Evolutionary conservation across 148 eudicot species (phyloP), one percentile per base, ranked within the genome.

Genomic region (Fagopyrum esculentum): DNA sequence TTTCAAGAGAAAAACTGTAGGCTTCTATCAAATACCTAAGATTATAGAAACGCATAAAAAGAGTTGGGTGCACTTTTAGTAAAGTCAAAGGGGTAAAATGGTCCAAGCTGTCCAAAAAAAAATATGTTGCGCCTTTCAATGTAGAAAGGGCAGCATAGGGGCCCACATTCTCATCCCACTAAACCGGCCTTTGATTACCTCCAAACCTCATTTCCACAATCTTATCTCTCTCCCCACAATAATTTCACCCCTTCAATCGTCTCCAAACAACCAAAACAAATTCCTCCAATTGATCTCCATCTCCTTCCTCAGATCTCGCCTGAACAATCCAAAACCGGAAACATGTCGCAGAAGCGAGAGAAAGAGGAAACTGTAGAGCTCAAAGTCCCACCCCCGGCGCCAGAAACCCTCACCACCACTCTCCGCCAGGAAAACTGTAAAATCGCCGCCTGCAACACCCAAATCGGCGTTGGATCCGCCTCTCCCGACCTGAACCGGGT

Each of bases 291-390:
- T 19, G 64, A 59, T 59, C 64, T 59, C 64, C 64, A 17, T 8
- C 35, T 17, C 35, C 64, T 8, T 12, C 56, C 4, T n/a, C 56
- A 52, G 56, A 52, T 52, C 56, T 13, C 13, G n/a, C 56, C 56
- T 1, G 9, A 59, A 6, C 35, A 59, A 19, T n/a, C 9, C 47
- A 44, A 45, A 19, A 35, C 40, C 40, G 3, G 47, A 16, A 71
- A 46, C 68, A 87, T 87, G 92, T 85, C 96, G 43, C 92, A 88
- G 72, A 84, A 88, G 73, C 81, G 89, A 79, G 96, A 90, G 72
- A 85, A 84, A 61, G 90, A 87, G 54, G 92, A 88, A 77, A 85
- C 88, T 13, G 5, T 84, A 4, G 96, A 90, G 83, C 89, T 88
- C 73, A 78, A 88, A 71, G 88, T 88, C 47, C 87, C 88, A 10